phyloP scores from a whole-genome alignment of 441 rosid genomes.

The Aleurites moluccanus region DNA sequence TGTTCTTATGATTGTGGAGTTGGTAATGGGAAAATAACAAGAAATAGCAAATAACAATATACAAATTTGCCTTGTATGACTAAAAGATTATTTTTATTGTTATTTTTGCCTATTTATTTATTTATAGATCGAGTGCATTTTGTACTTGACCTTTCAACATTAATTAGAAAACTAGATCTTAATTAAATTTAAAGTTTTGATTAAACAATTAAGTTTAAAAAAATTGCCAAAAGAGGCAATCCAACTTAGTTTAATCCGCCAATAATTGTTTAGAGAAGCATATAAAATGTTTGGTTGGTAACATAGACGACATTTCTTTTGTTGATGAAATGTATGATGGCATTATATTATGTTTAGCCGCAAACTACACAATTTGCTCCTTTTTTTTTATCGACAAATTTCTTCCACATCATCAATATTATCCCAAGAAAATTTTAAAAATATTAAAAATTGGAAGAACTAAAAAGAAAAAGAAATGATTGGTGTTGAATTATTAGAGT shows the following conservation, averaged over 20 bases:
- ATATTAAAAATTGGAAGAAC: background rate
- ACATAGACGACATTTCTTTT: background rate
- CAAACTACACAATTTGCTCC: background rate
- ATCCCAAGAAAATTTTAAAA: background rate
- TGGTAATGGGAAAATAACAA: background rate
- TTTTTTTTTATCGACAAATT: background rate
- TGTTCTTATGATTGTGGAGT: background rate
- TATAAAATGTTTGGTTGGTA: background rate
- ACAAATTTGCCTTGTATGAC: background rate
- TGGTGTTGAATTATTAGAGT: constrained; percentile 21
- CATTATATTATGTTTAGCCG: constrained; percentile 4
- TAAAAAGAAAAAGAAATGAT: background rate
- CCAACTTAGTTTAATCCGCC: background rate
- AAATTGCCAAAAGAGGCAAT: background rate
- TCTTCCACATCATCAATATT: background rate
- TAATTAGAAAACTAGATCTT: background rate
- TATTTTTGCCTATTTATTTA: background rate
- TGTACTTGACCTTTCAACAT: background rate
- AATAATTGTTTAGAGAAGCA: constrained; percentile 27
- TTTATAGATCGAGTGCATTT: background rate
- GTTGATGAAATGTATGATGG: background rate
- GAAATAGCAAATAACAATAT: background rate
- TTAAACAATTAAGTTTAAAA: background rate
- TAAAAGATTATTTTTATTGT: background rate
- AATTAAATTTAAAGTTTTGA: no score